Conservation (phyloP, 2,329 filamentous ascomycete genomes). For the Botrytis tulipae region DNA sequence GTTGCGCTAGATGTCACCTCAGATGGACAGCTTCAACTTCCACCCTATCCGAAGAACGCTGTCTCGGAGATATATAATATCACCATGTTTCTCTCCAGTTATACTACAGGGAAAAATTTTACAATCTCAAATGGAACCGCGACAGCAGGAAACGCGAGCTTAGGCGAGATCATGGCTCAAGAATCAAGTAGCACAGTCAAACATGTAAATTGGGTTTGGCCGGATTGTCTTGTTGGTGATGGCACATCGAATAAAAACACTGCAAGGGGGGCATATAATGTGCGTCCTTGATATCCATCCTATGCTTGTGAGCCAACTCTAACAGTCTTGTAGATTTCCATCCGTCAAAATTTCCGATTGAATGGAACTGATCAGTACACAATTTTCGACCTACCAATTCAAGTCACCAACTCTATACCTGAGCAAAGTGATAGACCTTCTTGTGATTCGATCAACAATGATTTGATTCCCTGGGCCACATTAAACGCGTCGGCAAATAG, state of each 20-base stretch:
- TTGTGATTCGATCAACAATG: constrained; percentile 53
- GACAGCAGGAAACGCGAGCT: constrained; percentile 49
- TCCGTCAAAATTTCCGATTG: constrained; percentile 67
- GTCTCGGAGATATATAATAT: constrained; percentile 61
- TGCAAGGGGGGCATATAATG: constrained; percentile 62
- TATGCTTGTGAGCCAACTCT: neutral
- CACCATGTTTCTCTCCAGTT: constrained; percentile 66
- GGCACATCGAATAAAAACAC: constrained; percentile 43
- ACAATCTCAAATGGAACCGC: constrained; percentile 65
- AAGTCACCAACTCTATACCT: constrained; percentile 63
- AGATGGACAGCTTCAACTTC: constrained; percentile 61
- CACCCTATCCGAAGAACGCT: constrained; percentile 53
- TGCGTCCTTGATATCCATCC: constrained; percentile 19
- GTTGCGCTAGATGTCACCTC: constrained; percentile 66
- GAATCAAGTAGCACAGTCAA: constrained; percentile 69
- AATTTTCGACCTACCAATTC: constrained; percentile 68
- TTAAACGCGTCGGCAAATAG: constrained; percentile 42
- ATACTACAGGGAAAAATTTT: constrained; percentile 61
- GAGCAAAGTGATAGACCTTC: constrained; percentile 43
- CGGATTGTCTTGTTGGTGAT: constrained; percentile 63
- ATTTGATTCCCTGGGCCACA: constrained; percentile 48
- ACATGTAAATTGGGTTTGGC: constrained; percentile 71
- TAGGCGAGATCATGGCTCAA: constrained; percentile 61
- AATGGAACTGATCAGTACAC: constrained; percentile 65
- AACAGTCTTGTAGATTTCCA: constrained; percentile 53